Evolutionary conservation across 129 eudicot species (phyloP).

Genomic region (Saussurea involucrata): DNA sequence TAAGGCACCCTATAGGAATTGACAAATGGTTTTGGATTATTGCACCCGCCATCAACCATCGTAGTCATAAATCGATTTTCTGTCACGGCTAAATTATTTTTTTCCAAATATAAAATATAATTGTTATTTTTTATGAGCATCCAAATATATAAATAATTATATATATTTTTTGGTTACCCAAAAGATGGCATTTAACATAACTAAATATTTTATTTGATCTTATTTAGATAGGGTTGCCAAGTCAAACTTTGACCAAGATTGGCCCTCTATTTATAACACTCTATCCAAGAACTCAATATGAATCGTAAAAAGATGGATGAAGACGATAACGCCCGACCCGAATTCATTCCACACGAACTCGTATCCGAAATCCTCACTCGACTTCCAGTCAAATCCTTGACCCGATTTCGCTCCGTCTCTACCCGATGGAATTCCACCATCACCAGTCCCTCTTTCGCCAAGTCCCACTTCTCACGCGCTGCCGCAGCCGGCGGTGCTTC

Average conservation of each 20-base stretch:
- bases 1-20: neutral
- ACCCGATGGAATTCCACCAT: slow-evolving; percentile 37
- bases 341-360: slow-evolving; percentile 27
- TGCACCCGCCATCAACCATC: too few species aligned
- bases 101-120: too few species aligned
- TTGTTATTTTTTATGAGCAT: too few species aligned
- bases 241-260: slow-evolving; percentile 6
- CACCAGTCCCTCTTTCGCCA: slow-evolving; percentile 21
- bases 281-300: neutral
- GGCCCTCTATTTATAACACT: slow-evolving; percentile 24
- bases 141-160: too few species aligned
- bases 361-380: slow-evolving; percentile 30
- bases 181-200: neutral
- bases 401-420: slow-evolving; percentile 34
- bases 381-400: slow-evolving; percentile 27
- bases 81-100: too few species aligned
- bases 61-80: too few species aligned
- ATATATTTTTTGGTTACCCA: neutral
- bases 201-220: neutral
- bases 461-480: slow-evolving; percentile 23
- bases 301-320: neutral
- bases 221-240: neutral
- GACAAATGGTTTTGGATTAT: neutral
- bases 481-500: neutral
- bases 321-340: slow-evolving; percentile 6